Evolutionary conservation across 805 yeast species (phyloP), one percentile per base, ranked within the genome.

Genomic region (Nakazawaea ambrosiae): DNA sequence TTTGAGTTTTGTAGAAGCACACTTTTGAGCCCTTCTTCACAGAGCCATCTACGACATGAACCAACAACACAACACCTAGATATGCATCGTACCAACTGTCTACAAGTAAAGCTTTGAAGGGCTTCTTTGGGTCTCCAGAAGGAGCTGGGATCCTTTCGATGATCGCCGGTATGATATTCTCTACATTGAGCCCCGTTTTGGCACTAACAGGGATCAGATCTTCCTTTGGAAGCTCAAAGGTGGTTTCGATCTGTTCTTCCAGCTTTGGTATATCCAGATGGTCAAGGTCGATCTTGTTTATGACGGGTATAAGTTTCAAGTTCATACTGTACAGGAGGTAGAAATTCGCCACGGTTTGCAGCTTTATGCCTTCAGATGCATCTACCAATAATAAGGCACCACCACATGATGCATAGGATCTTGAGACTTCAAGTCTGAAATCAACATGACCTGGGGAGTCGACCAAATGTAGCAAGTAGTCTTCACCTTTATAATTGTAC

Each of bases 371-470:
- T 53, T 92, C 97, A 2, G 90, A 72, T 2, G 97, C 97, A 64
- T 92, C 98, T 2, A 90, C 95, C 17, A 90, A 59, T 28, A 90
- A 58, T 28, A 90, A 61, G 0, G 97, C 97, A 11, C 97, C 97
- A 26, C 89, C 95, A 64, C 97, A 92, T 0, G 96, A 84, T 2
- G 97, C 97, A 59, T 89, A 89, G 6, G 96, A 85, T 48, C 97
- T 63, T 4, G 94, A 78, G 1, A 90, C 98, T 51, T 90, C 98
- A 7, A 92, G 81, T 37, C 96, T 66, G 57, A 90, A 90, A 57
- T 90, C 98, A 23, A 92, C 97, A 56, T 90, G 98, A 0, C 98
- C 98, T 0, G 98, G 98, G 0, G 97, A 90, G 57, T 90, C 98
- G 31, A 92, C 96, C 31, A 90, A 64, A 63, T 90, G 96, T 32